Conservation (phyloP, 2,329 filamentous ascomycete species). For the Lachnellula hyalina region DNA sequence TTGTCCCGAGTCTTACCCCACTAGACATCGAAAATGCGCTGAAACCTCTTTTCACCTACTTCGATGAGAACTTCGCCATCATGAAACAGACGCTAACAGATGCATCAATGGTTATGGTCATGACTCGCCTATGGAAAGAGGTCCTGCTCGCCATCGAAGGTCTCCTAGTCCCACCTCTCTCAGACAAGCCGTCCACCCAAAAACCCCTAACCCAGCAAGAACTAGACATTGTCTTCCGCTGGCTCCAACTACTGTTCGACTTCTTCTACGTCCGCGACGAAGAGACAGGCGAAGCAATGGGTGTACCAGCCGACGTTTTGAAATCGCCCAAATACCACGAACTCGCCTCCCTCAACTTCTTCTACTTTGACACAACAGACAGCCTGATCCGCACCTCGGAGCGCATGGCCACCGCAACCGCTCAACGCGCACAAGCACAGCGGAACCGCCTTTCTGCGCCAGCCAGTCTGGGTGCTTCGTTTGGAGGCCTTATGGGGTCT, state of each 20-base stretch:
- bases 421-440: conserved; percentile 68
- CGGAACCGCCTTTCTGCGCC: conserved; percentile 68
- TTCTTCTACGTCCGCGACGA: conserved; percentile 96
- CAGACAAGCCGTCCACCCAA: conserved; percentile 87
- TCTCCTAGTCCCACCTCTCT: conserved; percentile 85
- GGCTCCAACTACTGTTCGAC: conserved; percentile 82
- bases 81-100: conserved; percentile 96
- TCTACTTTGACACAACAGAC: conserved; percentile 92
- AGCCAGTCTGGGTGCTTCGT: conserved; percentile 46
- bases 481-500: conserved; percentile 60
- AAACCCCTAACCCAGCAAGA: conserved; percentile 79
- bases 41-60: conserved; percentile 83
- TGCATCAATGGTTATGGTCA: conserved; percentile 96
- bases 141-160: conserved; percentile 87
- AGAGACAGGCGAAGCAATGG: conserved; percentile 72
- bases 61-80: conserved; percentile 97
- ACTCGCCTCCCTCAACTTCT: conserved; percentile 93
- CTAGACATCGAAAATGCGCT: conserved; percentile 76
- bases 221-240: conserved; percentile 90
- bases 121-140: conserved; percentile 98
- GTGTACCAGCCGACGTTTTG: conserved; percentile 84
- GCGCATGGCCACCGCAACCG: conserved; percentile 85
- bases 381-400: conserved; percentile 93
- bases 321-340: conserved; percentile 99
- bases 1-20: conserved; percentile 55